Evolutionary conservation across 108 stramenopile species (phyloP).

Genomic region (Chaetoceros tenuissimus): DNA sequence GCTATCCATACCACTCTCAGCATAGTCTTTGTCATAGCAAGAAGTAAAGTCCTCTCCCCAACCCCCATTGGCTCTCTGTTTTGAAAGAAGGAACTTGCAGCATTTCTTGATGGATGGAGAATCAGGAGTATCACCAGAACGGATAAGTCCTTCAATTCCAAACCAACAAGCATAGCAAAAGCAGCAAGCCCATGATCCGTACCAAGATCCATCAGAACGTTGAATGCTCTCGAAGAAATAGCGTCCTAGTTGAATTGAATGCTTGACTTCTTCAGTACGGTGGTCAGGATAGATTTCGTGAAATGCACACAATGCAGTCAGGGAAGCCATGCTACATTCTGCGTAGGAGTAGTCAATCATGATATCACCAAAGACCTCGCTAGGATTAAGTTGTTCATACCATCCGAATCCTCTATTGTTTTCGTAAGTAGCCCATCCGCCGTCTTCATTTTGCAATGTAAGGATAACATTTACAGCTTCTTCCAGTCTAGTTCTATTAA

Average conservation of each 20-base stretch:
- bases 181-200: conserved; percentile 95
- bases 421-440: conserved; percentile 98
- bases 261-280: conserved; percentile 61
- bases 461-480: conserved; percentile 84
- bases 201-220: conserved; percentile 92
- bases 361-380: conserved; percentile 98
- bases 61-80: conserved; percentile 91
- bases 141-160: conserved; percentile 88
- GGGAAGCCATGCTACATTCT: conserved; percentile 94
- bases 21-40: conserved; percentile 94
- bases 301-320: conserved; percentile 90
- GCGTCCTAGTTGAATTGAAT: conserved; percentile 67
- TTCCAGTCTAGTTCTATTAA: conserved; percentile 54
- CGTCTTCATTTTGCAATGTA: conserved; percentile 94
- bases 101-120: conserved; percentile 49
- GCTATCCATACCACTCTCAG: conserved; percentile 73
- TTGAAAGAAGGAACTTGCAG: conserved; percentile 54
- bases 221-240: conserved; percentile 91
- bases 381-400: conserved; percentile 96
- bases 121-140: conserved; percentile 56
- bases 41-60: conserved; percentile 99
- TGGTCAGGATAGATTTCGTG: conserved; percentile 69
- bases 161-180: conserved; percentile 96
- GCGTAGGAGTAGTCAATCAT: conserved; percentile 99
- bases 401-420: conserved; percentile 96